phyloP scores from a whole-genome alignment of 2,329 filamentous ascomycete genomes.

The Capronia epimyces region DNA sequence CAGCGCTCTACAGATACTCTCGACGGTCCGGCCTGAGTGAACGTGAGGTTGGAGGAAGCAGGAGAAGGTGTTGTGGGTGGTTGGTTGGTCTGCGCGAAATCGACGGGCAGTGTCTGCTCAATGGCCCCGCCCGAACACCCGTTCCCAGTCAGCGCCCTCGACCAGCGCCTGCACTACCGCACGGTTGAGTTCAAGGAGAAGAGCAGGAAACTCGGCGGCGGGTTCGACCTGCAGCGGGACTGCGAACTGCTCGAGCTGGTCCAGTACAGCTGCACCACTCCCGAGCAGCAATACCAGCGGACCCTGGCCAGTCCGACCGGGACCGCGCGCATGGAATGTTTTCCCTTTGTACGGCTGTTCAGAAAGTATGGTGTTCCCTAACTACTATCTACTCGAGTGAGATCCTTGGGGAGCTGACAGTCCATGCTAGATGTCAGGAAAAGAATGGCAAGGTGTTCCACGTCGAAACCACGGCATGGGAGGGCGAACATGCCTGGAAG shows the following conservation, averaged over 20 bases:
- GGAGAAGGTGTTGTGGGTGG: not conserved
- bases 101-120: not conserved
- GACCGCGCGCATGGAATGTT: constrained; percentile 42
- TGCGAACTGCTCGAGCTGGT: constrained; percentile 56
- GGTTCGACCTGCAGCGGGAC: constrained; percentile 46
- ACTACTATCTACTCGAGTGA: not conserved
- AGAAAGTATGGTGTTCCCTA: constrained; percentile 16
- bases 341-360: constrained; percentile 24
- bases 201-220: constrained; percentile 47
- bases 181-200: constrained; percentile 45
- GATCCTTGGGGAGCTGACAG: not conserved
- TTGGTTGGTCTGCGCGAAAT: not conserved
- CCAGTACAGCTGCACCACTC: constrained; percentile 58
- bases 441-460: constrained; percentile 37
- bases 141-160: constrained; percentile 50
- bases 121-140: constrained; percentile 55
- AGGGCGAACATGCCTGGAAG: constrained; percentile 40
- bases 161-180: constrained; percentile 46
- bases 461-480: constrained; percentile 60
- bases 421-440: constrained; percentile 15
- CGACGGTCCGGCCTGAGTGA: not conserved
- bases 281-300: constrained; percentile 33
- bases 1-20: not conserved
- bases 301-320: constrained; percentile 11
- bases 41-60: not conserved